phyloP scores from a whole-genome alignment of 179 eudicot species.

The Pouteria campechiana region DNA sequence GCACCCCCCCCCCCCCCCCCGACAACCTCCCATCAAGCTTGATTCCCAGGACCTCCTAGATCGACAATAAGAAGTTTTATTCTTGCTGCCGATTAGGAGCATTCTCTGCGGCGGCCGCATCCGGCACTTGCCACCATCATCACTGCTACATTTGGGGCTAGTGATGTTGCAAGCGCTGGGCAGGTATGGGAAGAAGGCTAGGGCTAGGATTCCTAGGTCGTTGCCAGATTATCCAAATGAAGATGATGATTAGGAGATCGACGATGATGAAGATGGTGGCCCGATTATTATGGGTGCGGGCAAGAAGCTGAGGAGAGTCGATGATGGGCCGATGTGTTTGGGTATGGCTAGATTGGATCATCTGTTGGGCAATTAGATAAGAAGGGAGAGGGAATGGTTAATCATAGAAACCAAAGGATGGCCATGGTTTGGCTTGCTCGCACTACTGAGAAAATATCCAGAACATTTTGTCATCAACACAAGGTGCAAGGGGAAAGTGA shows the following conservation, averaged over 20 bases:
- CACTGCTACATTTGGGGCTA: constrained; percentile 5
- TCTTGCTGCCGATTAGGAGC: constrained; percentile 62
- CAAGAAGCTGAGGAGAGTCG: constrained; percentile 41
- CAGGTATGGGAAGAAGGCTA: constrained; percentile 28
- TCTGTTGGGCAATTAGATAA: constrained; percentile 40
- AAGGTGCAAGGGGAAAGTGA: constrained; percentile 64
- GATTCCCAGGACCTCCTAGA: constrained; percentile 85
- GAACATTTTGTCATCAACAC: constrained; percentile 96
- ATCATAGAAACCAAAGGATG: constrained; percentile 75
- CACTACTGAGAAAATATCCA: constrained; percentile 80
- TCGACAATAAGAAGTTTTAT: constrained; percentile 93
- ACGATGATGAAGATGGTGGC: constrained; percentile 12
- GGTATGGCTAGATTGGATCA: constrained; percentile 21
- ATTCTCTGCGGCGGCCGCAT: constrained; percentile 36
- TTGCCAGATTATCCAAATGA: constrained; percentile 20
- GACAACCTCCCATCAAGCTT: constrained; percentile 56
- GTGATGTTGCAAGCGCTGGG: constrained; percentile 9
- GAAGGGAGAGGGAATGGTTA: no score
- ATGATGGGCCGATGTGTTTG: constrained; percentile 18
- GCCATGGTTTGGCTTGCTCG: constrained; percentile 86
- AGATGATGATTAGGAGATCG: constrained; percentile 15
- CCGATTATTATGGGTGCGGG: constrained; percentile 14
- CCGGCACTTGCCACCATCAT: constrained; percentile 34
- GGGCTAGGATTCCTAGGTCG: constrained; percentile 8
- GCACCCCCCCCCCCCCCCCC: constrained; percentile 77